A percentile compares a stretch with the other conserved stretches of the same genome.
Evolutionary conservation across 345 rosid genomes (phyloP).

Genomic region (Moricandia arvensis): DNA sequence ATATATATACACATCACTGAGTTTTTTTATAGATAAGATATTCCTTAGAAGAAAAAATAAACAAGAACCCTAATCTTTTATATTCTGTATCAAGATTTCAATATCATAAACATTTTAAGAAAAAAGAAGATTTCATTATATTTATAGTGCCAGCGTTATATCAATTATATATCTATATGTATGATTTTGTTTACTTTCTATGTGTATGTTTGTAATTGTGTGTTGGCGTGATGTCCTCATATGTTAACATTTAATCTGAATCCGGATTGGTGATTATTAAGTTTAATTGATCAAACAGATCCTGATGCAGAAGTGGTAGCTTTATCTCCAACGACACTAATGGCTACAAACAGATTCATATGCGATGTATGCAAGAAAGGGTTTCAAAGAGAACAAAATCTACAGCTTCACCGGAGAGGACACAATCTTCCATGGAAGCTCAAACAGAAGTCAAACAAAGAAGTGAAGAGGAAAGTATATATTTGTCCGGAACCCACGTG

Average conservation of each 20-base stretch:
- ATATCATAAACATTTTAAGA: too few species aligned
- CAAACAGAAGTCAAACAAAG: conserved; percentile 73
- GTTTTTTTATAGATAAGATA: too few species aligned
- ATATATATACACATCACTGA: too few species aligned
- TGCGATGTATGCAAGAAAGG: conserved; percentile 91
- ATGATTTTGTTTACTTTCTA: background rate
- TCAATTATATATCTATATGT: too few species aligned
- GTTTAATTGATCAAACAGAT: conserved; percentile 42
- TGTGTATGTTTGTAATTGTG: background rate
- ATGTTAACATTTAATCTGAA: conserved; percentile 7
- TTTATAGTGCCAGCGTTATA: too few species aligned
- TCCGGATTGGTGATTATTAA: background rate
- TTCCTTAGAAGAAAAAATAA: background rate
- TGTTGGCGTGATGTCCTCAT: background rate
- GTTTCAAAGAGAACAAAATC: conserved; percentile 82
- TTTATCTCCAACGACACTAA: conserved; percentile 82
- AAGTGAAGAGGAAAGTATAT: conserved; percentile 78
- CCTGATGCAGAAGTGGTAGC: conserved; percentile 92
- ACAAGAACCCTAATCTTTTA: background rate
- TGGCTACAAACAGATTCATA: conserved; percentile 87
- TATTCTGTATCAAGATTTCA: too few species aligned
- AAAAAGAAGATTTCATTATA: too few species aligned
- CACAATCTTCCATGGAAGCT: conserved; percentile 90
- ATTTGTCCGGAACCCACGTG: conserved; percentile 84
- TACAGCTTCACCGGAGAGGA: conserved; percentile 86